Percentiles rank a stretch among this genome's conserved stretches.
Conservation (phyloP, 805 yeast species). For the Jamesozyma piceae region DNA sequence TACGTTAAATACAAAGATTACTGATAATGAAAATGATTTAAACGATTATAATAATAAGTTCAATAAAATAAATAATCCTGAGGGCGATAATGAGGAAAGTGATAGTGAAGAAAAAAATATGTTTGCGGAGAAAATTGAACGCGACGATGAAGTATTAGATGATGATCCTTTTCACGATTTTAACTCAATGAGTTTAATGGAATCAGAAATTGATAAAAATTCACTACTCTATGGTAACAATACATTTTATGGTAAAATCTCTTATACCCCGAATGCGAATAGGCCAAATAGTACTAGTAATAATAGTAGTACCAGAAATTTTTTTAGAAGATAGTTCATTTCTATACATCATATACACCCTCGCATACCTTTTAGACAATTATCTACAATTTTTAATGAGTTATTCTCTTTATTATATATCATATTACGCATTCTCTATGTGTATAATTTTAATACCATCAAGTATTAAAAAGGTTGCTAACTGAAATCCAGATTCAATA, state of each 20-base stretch:
- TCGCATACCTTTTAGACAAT: no score
- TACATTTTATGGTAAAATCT: conserved; percentile 34
- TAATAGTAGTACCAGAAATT: conserved; percentile 26
- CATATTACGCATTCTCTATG: no score
- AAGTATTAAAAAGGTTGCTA: no score
- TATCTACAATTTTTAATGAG: no score
- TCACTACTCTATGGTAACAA: conserved; percentile 41
- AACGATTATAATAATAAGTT: not conserved
- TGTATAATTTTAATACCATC: no score
- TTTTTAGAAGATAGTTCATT: conserved; percentile 23
- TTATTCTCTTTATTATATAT: not conserved
- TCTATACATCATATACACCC: no score
- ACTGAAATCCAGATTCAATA: not conserved
- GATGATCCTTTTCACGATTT: conserved; percentile 77
- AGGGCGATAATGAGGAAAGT: not conserved
- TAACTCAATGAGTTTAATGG: conserved; percentile 73
- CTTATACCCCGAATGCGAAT: conserved; percentile 33
- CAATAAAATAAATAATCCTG: not conserved
- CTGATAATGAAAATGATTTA: not conserved
- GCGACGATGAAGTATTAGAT: conserved; percentile 31
- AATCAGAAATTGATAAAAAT: conserved; percentile 49
- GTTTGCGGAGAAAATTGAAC: conserved; percentile 29
- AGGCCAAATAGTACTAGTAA: conserved; percentile 31
- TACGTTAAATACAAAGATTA: not conserved
- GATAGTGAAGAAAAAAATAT: conserved; percentile 16